Evolutionary conservation across 192 early-diverging fungal genomes (phyloP), one percentile per base, ranked within the genome.

Genomic region (Entophlyctis luteolus): DNA sequence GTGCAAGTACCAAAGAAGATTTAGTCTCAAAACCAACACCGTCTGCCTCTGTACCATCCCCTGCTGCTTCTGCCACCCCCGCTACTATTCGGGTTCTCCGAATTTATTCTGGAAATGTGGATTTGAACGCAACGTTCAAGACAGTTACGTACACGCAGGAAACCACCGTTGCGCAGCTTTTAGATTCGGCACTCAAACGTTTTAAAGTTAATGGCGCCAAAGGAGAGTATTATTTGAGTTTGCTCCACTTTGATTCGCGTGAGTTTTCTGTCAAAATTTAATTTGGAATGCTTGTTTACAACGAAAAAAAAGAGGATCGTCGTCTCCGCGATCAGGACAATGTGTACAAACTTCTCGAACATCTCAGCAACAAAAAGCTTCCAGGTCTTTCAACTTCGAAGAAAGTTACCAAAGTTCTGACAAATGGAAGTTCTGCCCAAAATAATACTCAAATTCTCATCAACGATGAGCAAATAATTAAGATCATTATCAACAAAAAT

Each of bases 381-480:
- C 79, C 79, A 3, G 79, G 79, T 46, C 47, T 78, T 6, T 48
- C 60, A 29, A 63, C 42, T 8, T 49, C 27, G 29, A 63, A 47
- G 36, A 47, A 18, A 16, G 60, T 48, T 32, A 63, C 46, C 12
- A 63, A 63, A 63, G 23, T 47, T n/a, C 47, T 63, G 12, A 16
- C 16, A 29, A n/a, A n/a, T n/a, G n/a, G n/a, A n/a, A n/a, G n/a
- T n/a, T n/a, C n/a, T 6, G 16, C 42, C 0, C 54, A 10, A 16
- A 18, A 8, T 28, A 52, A 5, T 16, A 49, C 20, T 34, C 34
- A 32, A 25, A 77, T 81, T 27, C 71, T 71, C 59, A 63, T 81
- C 34, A 81, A 75, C 37, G 79, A 81, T 47, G 79, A 81, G 27
- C 78, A 78, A 58, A 78, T 81, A 70, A 78, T 81, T 59, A 72